phyloP scores from a whole-genome alignment of 805 yeast genomes.

The Clavispora fructus region DNA sequence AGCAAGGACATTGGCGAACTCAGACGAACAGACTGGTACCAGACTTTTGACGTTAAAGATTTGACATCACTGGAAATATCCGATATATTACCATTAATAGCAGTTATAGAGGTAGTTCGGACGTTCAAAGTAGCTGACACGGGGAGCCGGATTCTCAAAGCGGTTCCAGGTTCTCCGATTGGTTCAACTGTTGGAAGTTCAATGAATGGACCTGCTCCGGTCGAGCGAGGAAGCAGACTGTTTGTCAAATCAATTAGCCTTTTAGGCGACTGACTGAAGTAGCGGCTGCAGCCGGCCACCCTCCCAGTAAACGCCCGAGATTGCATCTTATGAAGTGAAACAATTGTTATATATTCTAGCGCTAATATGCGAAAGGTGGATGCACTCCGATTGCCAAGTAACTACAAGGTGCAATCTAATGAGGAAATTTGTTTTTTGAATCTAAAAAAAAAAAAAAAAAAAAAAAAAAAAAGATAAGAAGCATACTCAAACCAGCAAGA shows the following conservation, averaged over 20 bases:
- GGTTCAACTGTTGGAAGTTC: conserved; percentile 7
- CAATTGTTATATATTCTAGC: background rate
- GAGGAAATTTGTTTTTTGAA: background rate
- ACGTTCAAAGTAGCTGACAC: conserved; percentile 5
- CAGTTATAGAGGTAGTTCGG: conserved; percentile 3
- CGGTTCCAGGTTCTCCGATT: conserved; percentile 4
- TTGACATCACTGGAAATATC: conserved; percentile 3
- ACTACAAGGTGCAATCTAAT: background rate
- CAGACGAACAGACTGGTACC: conserved; percentile 10
- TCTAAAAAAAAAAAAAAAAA: background rate
- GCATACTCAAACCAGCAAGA: background rate
- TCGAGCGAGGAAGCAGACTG: conserved; percentile 1
- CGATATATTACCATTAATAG: conserved; percentile 3
- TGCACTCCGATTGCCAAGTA: background rate
- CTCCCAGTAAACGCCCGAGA: background rate
- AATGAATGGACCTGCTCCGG: conserved; percentile 12
- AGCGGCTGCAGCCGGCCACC: background rate
- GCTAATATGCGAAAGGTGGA: background rate
- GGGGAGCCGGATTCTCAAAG: conserved; percentile 7
- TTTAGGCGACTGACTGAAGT: background rate
- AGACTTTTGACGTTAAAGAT: conserved; percentile 2
- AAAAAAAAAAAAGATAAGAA: background rate
- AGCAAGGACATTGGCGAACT: conserved; percentile 5
- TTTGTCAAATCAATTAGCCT: background rate
- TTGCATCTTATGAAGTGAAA: background rate